Percentiles rank a stretch among this genome's conserved stretches.
Evolutionary conservation across 2,329 filamentous ascomycete genomes (phyloP).

Genomic region (Penicillium thymicola): DNA sequence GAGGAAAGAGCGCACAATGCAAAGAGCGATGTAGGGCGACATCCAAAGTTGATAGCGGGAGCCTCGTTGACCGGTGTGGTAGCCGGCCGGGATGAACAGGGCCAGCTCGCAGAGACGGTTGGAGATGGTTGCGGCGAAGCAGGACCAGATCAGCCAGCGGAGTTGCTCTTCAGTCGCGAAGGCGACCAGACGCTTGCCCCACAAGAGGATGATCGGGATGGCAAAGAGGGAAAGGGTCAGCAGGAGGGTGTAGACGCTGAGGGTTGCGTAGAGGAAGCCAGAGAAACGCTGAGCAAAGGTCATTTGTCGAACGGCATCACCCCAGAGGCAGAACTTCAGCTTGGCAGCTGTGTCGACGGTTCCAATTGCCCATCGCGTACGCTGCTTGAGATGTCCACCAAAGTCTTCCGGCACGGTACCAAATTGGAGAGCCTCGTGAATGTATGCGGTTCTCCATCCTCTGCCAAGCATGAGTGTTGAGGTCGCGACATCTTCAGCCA

Average conservation of each 20-base stretch:
- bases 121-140: constrained; percentile 50
- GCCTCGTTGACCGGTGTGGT: constrained; percentile 58
- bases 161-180: constrained; percentile 54
- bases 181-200: constrained; percentile 57
- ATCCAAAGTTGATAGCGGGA: constrained; percentile 60
- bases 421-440: constrained; percentile 59
- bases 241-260: constrained; percentile 56
- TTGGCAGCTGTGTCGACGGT: constrained; percentile 60
- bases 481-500: constrained; percentile 60
- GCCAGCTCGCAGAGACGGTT: constrained; percentile 57
- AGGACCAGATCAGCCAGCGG: constrained; percentile 57
- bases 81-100: constrained; percentile 59
- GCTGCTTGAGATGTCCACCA: constrained; percentile 36
- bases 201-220: constrained; percentile 57
- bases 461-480: constrained; percentile 58
- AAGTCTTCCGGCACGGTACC: constrained; percentile 47
- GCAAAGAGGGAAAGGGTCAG: constrained; percentile 55
- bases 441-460: constrained; percentile 61
- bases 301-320: constrained; percentile 54
- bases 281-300: constrained; percentile 57
- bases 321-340: constrained; percentile 59
- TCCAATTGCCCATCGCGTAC: constrained; percentile 39
- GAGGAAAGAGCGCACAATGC: constrained; percentile 57
- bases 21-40: constrained; percentile 59
- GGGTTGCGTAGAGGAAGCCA: constrained; percentile 56